These are phyloP conservation scores for Ceratobasidium sp. DNA, from an alignment of 1,284 basidiomycete genomes.

Conservation along the genomic window DNA sequence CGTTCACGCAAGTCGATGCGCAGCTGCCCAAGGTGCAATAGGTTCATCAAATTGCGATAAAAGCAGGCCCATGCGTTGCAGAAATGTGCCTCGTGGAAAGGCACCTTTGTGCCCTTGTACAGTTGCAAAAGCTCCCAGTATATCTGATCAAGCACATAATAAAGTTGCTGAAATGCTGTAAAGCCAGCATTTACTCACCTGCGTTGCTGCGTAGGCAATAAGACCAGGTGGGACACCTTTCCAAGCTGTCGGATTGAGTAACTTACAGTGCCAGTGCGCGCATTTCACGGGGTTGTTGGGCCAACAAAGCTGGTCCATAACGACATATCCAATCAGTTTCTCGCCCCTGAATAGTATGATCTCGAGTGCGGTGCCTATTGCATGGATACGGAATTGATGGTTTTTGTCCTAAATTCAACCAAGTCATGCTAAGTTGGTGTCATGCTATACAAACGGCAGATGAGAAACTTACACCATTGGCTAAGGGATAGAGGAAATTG, in stretches of 20 bases:
- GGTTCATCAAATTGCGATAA: too few relatives aligned
- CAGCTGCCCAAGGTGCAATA: too few relatives aligned
- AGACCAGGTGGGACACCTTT: neutral
- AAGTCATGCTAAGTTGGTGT: neutral
- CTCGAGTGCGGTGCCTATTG: neutral
- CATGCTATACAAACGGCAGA: neutral
- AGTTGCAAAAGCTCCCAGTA: too few relatives aligned
- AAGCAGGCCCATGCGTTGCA: too few relatives aligned
- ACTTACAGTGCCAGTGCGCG: conserved; percentile 1
- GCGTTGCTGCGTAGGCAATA: neutral
- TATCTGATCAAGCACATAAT: too few relatives aligned
- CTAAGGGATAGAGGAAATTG: neutral
- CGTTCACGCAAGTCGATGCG: too few relatives aligned
- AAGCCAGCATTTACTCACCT: too few relatives aligned
- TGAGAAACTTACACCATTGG: neutral
- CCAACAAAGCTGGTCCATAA: conserved; percentile 6
- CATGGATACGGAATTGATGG: neutral
- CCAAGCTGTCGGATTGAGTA: neutral
- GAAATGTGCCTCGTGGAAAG: too few relatives aligned
- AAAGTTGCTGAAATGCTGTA: too few relatives aligned
- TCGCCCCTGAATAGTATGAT: neutral
- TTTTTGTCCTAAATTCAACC: conserved; percentile 1
- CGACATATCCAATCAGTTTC: neutral
- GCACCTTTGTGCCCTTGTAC: too few relatives aligned
- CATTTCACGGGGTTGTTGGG: conserved; percentile 2